Conservation (phyloP, 306 rosid genomes). For the Betula pendula region DNA sequence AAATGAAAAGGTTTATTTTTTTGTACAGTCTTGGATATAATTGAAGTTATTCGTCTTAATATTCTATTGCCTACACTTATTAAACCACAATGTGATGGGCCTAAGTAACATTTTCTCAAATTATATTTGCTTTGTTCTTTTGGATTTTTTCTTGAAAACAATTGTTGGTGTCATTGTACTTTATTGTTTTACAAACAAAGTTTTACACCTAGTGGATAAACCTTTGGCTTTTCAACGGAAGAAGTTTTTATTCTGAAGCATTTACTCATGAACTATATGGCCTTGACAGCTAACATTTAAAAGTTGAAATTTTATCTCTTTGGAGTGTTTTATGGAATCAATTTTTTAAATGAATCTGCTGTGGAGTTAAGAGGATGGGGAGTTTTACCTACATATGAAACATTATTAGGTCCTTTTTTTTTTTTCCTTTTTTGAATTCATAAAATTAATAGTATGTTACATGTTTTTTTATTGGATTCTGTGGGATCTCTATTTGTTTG, state of each 20-base stretch:
- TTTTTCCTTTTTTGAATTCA: conserved; percentile 3
- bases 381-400: neutral
- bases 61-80: neutral
- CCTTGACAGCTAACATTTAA: neutral
- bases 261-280: neutral
- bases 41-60: neutral
- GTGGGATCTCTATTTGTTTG: neutral
- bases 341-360: neutral
- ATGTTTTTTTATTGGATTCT: conserved; percentile 14
- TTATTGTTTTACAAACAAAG: neutral
- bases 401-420: neutral
- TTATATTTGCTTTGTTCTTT: neutral
- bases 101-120: neutral
- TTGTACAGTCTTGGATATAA: neutral
- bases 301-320: neutral
- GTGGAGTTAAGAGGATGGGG: neutral
- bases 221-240: neutral
- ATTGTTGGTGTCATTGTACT: neutral
- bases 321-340: neutral
- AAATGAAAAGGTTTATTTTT: neutral
- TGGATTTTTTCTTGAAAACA: neutral
- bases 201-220: neutral
- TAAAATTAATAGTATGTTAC: conserved; percentile 12
- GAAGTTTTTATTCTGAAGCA: neutral
- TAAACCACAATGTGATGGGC: neutral